Conservation (phyloP, 2,329 filamentous ascomycete genomes). For the Neocatenulostroma microsporum region DNA sequence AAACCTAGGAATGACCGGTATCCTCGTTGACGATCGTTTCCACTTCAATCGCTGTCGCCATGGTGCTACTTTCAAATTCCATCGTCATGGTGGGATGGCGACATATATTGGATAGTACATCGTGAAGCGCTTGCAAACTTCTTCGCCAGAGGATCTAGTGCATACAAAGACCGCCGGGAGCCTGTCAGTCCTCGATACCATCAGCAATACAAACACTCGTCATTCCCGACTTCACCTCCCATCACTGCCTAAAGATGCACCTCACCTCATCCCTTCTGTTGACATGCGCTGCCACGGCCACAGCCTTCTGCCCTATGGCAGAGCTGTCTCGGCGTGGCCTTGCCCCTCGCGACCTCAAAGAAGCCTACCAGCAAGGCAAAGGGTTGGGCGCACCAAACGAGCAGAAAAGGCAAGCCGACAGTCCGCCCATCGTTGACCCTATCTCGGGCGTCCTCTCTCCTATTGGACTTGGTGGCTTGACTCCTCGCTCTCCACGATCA, state of each 20-base stretch:
- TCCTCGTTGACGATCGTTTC: too few species aligned
- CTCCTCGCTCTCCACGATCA: conserved; percentile 10
- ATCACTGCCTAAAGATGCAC: conserved; percentile 7
- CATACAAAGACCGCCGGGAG: too few species aligned
- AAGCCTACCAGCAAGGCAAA: conserved; percentile 5
- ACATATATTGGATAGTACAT: too few species aligned
- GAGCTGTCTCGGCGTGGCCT: conserved; percentile 8
- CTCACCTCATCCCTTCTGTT: conserved; percentile 3
- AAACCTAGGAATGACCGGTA: too few species aligned
- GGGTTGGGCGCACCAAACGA: conserved; percentile 7
- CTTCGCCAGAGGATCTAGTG: too few species aligned
- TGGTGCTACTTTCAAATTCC: too few species aligned
- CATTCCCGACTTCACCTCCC: too few species aligned
- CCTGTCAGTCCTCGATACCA: too few species aligned
- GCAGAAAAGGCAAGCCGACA: conserved; percentile 12
- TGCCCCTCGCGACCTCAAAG: conserved; percentile 6
- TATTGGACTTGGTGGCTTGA: conserved; percentile 11
- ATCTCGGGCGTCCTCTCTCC: conserved; percentile 12
- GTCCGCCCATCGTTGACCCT: conserved; percentile 11
- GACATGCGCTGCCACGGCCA: conserved; percentile 6
- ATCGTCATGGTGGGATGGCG: too few species aligned
- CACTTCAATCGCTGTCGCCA: too few species aligned
- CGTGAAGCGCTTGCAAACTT: too few species aligned
- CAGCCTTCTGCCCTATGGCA: conserved; percentile 11
- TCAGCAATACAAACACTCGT: too few species aligned